Evolutionary conservation across 208 protist genomes (phyloP), one percentile per base, ranked within the genome.

Genomic region (Leishmania amazonensis): DNA sequence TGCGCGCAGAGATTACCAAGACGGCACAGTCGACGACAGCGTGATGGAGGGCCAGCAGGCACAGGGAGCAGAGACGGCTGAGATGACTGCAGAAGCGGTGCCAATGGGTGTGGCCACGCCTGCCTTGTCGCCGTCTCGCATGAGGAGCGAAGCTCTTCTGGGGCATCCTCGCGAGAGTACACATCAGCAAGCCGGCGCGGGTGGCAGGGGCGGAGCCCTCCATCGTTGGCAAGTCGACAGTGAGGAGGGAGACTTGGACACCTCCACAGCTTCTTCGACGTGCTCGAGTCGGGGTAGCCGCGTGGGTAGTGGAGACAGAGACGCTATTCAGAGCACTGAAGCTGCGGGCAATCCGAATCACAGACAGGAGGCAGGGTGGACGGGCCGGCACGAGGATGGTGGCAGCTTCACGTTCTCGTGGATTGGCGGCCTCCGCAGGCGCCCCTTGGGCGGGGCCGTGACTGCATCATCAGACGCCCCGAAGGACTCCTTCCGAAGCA

Each of bases 321-420:
- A 3, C 19, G 45, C 28, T 28, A 38, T 31, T 15, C 70, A 62
- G 4, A 42, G n/a, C 13, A 45, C 21, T 21, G 40, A 62, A 35
- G 17, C 17, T 8, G n/a, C 21, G 21, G 51, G 24, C 31, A 17
- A 28, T 28, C 31, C 9, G 28, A 40, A 31, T 28, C 38, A 8
- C 24, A 31, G 38, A 19, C 75, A 31, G 17, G 35, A 24, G n/a
- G 53, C 57, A 15, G 57, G 40, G 5, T 4, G 11, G 19, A 17
- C 17, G 38, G 24, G 17, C 40, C 2, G 57, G 28, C 42, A 35
- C 8, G 40, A n/a, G 9, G 58, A 79, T 7, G 51, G 81, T 5
- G 64, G 74, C 42, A 38, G 83, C 75, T 83, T 80, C 58, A 71
- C 54, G 5, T 31, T 80, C 31, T 80, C 78, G 75, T 79, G 73